Conservation (phyloP, 768 basidiomycete species). For the Leucosporidium creatinivorum region DNA sequence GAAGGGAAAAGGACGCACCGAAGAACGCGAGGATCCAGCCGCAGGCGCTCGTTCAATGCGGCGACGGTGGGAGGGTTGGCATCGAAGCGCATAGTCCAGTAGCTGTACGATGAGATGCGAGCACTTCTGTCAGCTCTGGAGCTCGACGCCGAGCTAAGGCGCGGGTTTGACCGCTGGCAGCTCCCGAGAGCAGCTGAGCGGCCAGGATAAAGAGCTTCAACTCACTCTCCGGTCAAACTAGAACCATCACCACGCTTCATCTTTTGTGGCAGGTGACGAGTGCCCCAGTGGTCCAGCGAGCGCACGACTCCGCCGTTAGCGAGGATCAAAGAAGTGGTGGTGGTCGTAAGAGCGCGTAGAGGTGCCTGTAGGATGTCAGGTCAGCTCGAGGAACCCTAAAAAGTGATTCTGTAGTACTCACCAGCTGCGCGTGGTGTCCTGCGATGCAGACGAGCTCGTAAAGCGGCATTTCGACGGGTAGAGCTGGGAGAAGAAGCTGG, state of each 20-base stretch:
- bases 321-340: slow-evolving; percentile 65
- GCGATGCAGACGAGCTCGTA: slow-evolving; percentile 83
- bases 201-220: not conserved
- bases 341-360: slow-evolving; percentile 65
- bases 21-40: slow-evolving; percentile 72
- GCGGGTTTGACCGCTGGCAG: not conserved
- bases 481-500: too few species aligned
- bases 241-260: slow-evolving; percentile 45
- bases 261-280: slow-evolving; percentile 61
- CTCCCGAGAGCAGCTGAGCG: not conserved
- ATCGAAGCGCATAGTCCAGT: slow-evolving; percentile 89
- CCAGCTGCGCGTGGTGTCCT: slow-evolving; percentile 43
- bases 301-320: slow-evolving; percentile 73
- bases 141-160: not conserved
- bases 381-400: not conserved
- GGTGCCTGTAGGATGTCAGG: slow-evolving; percentile 50
- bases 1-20: slow-evolving; percentile 33
- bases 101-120: slow-evolving; percentile 47
- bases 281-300: slow-evolving; percentile 67
- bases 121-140: not conserved
- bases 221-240: not conserved
- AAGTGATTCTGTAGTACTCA: not conserved
- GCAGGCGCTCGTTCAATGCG: slow-evolving; percentile 59
- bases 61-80: slow-evolving; percentile 64
- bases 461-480: slow-evolving; percentile 57